Evolutionary conservation across 257 asterid species (phyloP), one percentile per base, ranked within the genome.

Genomic region (Capsicum chinense): DNA sequence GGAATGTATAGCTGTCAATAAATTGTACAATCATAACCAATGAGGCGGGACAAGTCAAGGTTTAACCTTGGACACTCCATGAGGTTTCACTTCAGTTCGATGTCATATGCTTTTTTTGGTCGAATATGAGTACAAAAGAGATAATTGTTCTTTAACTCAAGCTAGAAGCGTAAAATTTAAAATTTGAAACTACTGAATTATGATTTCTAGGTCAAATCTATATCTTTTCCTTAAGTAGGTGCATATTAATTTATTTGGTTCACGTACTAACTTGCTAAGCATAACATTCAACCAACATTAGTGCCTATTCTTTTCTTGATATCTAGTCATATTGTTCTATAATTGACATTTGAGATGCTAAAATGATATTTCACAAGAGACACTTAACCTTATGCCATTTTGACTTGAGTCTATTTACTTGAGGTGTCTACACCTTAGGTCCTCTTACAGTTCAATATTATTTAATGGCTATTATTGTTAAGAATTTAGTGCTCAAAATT

Each of bases 1-100:
- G 99, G 81, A 96, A 96, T 89, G 93, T 92, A 88, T 94, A 94
- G 86, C 97, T 96, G 79, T 92, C 92, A 80, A 88, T 92, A n/a
- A 91, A 89, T 83, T 90, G 97, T 89, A 90, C 97, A 48, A 84
- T 91, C 85, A 91, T 95, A 85, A 87, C 89, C 48, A 97, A 94
- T 48, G 99, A 94, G 88, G 85, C 92, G 63, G 88, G 87, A 80
- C 93, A 89, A 42, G 84, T 91, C 89, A 96, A 96, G 99, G 99
- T 96, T 68, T 59, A 85, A 42, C 79, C 19, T 82, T 70, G 71
- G 83, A 54, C 42, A 79, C 83, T 84, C 48, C 37, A 35, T 39
- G 26, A 57, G 13, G 70, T 85, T 33, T 48, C 10, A 60, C 68
- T 12, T 52, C 81, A 19, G 14, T 76, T 14, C 7, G 7, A 14